Conservation (phyloP, 2,329 filamentous ascomycete species). For the Fusarium acutatum region DNA sequence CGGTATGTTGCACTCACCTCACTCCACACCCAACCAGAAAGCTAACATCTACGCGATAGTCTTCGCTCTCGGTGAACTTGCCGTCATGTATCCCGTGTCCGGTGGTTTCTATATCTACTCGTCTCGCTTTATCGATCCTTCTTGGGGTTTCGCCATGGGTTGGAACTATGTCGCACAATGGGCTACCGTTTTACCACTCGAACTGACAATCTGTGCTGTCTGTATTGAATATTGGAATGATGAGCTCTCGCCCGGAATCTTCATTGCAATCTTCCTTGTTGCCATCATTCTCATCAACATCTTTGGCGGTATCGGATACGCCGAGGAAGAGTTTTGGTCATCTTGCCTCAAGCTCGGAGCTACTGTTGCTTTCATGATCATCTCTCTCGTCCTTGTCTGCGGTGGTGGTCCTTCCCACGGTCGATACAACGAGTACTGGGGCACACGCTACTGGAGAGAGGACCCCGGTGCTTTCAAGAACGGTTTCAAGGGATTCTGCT, state of each 20-base stretch:
- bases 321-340: constrained; percentile 65
- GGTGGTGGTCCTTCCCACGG: constrained; percentile 63
- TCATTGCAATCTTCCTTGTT: constrained; percentile 63
- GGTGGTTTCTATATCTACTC: constrained; percentile 71
- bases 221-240: constrained; percentile 62
- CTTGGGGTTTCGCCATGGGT: constrained; percentile 66
- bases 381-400: constrained; percentile 64
- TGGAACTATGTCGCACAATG: constrained; percentile 58
- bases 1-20: constrained; percentile 25
- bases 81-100: constrained; percentile 69
- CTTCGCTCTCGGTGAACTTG: constrained; percentile 68
- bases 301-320: constrained; percentile 63
- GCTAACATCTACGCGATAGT: constrained; percentile 45
- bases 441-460: constrained; percentile 47
- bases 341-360: constrained; percentile 65
- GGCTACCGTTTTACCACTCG: constrained; percentile 59
- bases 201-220: constrained; percentile 60
- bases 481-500: constrained; percentile 76
- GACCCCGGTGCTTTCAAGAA: constrained; percentile 66
- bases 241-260: constrained; percentile 58
- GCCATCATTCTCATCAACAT: constrained; percentile 62
- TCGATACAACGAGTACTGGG: constrained; percentile 54
- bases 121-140: constrained; percentile 69
- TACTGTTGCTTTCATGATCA: constrained; percentile 69
- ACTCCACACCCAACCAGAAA: no score